Evolutionary conservation across 495 filamentous ascomycete species (phyloP).

Genomic region (Collariella sp.): DNA sequence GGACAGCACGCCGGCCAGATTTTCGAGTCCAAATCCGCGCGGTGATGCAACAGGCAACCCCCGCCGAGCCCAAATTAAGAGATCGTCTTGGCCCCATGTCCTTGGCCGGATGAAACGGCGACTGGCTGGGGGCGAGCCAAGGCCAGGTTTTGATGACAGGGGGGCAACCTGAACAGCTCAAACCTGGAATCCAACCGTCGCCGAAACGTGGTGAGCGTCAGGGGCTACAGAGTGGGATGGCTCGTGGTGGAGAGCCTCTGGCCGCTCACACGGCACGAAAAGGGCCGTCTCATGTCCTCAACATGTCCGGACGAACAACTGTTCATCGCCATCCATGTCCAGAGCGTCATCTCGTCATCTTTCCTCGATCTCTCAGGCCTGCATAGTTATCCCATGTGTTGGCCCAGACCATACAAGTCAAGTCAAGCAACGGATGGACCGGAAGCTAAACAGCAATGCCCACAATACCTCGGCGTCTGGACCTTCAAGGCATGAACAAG

Average conservation of each 20-base stretch:
- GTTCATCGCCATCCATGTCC: not conserved
- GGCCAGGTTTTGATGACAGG: conserved; percentile 22
- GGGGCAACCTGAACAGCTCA: not conserved
- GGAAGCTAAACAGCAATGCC: too few relatives aligned
- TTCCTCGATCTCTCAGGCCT: too few relatives aligned
- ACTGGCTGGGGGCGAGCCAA: conserved; percentile 23
- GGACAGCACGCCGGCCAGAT: conserved; percentile 4
- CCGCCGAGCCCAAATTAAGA: conserved; percentile 24
- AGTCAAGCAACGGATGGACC: too few relatives aligned
- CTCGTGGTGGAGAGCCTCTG: not conserved
- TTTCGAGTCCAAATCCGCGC: conserved; percentile 13
- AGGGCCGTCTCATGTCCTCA: not conserved
- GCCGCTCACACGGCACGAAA: not conserved
- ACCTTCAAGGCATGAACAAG: too few relatives aligned
- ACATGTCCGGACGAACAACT: not conserved
- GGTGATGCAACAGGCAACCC: conserved; percentile 16
- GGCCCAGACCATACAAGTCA: too few relatives aligned
- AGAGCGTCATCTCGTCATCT: not conserved
- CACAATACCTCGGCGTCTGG: too few relatives aligned
- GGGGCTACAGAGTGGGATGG: not conserved
- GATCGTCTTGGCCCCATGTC: conserved; percentile 22
- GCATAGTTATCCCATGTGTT: too few relatives aligned
- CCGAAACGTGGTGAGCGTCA: not conserved
- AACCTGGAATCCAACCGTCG: not conserved
- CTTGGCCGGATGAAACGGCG: conserved; percentile 27